Base-by-base conservation (phyloP, 108 stramenopile genomes). In the Skeletonema grethae region DNA sequence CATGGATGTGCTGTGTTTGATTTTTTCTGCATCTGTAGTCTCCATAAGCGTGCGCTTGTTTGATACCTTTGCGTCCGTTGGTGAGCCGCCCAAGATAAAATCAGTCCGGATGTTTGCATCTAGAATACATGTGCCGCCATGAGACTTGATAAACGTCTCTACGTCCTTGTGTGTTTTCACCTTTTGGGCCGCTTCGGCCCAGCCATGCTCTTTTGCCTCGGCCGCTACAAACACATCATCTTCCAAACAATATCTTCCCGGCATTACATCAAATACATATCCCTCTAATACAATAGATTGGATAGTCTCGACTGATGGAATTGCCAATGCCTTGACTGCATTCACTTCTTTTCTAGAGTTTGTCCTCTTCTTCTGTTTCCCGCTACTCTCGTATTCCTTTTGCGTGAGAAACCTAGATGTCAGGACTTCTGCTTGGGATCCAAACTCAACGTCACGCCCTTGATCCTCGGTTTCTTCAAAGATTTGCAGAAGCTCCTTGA, bases 161-260 rank as follows among this genome's bases (percentile, higher is more conserved):
- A 92, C 85, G 65, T 92, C 88, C 58, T 83, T 59, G 25, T 69
- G 80, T n/a, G 53, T 45, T 32, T 45, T 83, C 9, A 90, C 87
- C 11, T 63, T 43, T 28, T 35, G 31, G 22, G 87, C 91, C 12
- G 56, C 56, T 12, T 83, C 74, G 48, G 64, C 69, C 89, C 89
- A 95, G 11, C 85, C 90, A n/a, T 83, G 72, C 58, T 82, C 70
- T 56, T 67, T 59, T n/a, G 87, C 87, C 66, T 85, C 85, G 46
- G 83, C 80, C 0, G 82, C 84, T 41, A 86, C 86, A 18, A 88
- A 67, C 15, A 78, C 67, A 48, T 76, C 76, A 35, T 58, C 45
- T 29, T 88, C 80, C 4, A 93, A 45, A 9, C 60, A 58, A 56
- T 90, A 95, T 16, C 41, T 85, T 8, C 94, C 94, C 29, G 85